Percentiles rank a stretch among this genome's conserved stretches.
Evolutionary conservation across 164 flowering plant genomes (phyloP).

Genomic region (Stephania japonica): DNA sequence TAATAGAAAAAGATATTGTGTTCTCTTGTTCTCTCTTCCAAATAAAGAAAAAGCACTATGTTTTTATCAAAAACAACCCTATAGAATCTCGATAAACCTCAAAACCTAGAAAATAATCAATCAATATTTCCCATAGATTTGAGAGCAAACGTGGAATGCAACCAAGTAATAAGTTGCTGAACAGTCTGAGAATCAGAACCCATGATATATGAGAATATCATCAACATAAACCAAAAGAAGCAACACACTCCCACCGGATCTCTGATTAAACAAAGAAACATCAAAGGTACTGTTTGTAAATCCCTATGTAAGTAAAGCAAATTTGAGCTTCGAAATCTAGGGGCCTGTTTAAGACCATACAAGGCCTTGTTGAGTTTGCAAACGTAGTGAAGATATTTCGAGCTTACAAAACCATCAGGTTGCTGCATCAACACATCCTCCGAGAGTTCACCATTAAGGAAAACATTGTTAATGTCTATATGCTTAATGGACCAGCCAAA

Average conservation of each 20-base stretch:
- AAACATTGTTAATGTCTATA: not conserved
- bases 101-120: too few species aligned
- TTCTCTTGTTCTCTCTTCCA: too few species aligned
- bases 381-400: not conserved
- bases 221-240: not conserved
- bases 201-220: not conserved
- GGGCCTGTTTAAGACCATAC: not conserved
- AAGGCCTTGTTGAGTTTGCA: not conserved
- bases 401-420: not conserved
- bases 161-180: too few species aligned
- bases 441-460: too few species aligned
- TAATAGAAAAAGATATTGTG: too few species aligned
- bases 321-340: not conserved
- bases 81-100: too few species aligned
- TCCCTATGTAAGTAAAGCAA: not conserved
- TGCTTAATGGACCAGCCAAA: not conserved
- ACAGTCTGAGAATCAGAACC: too few species aligned
- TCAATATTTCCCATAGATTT: too few species aligned
- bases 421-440: not conserved
- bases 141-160: too few species aligned
- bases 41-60: too few species aligned
- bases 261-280: not conserved
- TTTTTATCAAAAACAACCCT: too few species aligned
- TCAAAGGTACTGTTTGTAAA: not conserved
- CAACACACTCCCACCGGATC: too few species aligned